These are phyloP conservation scores for Hordeum vulgare DNA, from an alignment of 176 grass and related monocot genomes.

Conservation along the genomic window MorexV3_pseudomolecules_assembly NC_058519.1:376722129-376722628, in stretches of 20 bases:
- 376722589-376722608: too few species aligned
- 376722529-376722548: too few species aligned
- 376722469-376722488: not conserved
- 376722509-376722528: too few species aligned
- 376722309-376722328: constrained; percentile 78
- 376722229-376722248: constrained; percentile 97
- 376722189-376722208: constrained; percentile 9
- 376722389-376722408: constrained; percentile 21
- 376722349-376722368: constrained; percentile 24
- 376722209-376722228: not conserved
- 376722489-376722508: not conserved
- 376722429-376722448: not conserved
- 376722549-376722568: too few species aligned
- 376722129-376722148: not conserved
- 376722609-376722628: too few species aligned
- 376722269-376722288: constrained; percentile 77
- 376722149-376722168: not conserved
- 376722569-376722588: too few species aligned
- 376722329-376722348: constrained; percentile 60
- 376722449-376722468: not conserved
- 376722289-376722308: constrained; percentile 93
- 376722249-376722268: constrained; percentile 58
- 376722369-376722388: constrained; percentile 6
- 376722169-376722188: constrained; percentile 21
- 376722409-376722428: constrained; percentile 45